Percentiles rank a stretch among this genome's conserved stretches.
Conservation (phyloP, 768 basidiomycete genomes). For the Rhizopogon salebrosus region DNA sequence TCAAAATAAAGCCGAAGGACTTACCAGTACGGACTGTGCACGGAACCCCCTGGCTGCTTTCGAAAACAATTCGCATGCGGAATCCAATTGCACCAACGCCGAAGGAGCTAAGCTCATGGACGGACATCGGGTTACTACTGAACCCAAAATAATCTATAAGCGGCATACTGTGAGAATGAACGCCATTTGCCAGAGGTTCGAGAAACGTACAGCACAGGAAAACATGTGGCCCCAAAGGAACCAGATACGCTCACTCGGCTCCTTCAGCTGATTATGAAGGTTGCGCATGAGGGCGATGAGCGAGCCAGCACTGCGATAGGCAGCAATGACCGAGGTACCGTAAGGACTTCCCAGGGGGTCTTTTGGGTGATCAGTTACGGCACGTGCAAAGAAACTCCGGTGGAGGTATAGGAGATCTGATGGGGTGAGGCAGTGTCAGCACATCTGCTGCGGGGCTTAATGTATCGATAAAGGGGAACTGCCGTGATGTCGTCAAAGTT, state of each 20-base stretch:
- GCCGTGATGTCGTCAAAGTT: background rate
- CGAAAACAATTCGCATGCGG: slow-evolving; percentile 70
- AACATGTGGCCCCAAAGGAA: slow-evolving; percentile 43
- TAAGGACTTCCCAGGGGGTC: slow-evolving; percentile 71
- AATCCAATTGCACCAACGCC: slow-evolving; percentile 67
- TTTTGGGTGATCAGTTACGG: slow-evolving; percentile 67
- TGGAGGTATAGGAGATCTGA: slow-evolving; percentile 67
- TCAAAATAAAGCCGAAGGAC: slow-evolving; percentile 10
- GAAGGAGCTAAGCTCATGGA: slow-evolving; percentile 77
- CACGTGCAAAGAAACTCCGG: slow-evolving; percentile 69
- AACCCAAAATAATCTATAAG: slow-evolving; percentile 57
- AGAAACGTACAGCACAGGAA: slow-evolving; percentile 54
- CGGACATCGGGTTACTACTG: slow-evolving; percentile 73
- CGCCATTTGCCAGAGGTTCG: slow-evolving; percentile 8
- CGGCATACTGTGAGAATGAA: background rate
- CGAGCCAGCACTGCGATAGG: slow-evolving; percentile 68
- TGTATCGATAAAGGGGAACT: background rate
- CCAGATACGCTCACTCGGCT: slow-evolving; percentile 62
- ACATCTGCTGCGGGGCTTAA: background rate
- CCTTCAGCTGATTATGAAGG: slow-evolving; percentile 58
- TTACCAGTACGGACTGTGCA: slow-evolving; percentile 60
- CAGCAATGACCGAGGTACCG: slow-evolving; percentile 68
- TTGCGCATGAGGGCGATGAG: slow-evolving; percentile 68
- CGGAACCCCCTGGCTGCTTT: slow-evolving; percentile 63
- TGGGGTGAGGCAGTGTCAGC: slow-evolving; percentile 13